Percentiles rank a stretch among this genome's conserved stretches.
phyloP scores from a whole-genome alignment of 1,284 basidiomycete species.

The Gymnopus androsaceus region DNA sequence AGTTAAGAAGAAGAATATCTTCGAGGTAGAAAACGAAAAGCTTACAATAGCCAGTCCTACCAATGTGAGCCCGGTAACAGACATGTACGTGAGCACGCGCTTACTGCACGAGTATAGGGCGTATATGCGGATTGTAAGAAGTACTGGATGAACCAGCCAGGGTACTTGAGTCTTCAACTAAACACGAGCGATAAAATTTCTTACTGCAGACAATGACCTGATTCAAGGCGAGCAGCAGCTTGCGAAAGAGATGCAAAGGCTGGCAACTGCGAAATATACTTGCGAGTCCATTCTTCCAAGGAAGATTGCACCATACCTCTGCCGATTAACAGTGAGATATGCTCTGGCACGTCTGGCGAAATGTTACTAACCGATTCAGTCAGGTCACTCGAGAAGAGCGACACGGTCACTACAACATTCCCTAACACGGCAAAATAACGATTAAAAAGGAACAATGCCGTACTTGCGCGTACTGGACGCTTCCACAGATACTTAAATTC shows the following conservation, averaged over 20 bases:
- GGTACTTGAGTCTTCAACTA: background rate
- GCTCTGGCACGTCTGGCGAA: background rate
- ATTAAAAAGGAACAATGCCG: slow-evolving; percentile 10
- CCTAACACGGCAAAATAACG: slow-evolving; percentile 12
- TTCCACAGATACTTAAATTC: slow-evolving; percentile 14
- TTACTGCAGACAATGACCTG: slow-evolving; percentile 16
- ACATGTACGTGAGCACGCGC: slow-evolving; percentile 8
- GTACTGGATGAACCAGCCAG: background rate
- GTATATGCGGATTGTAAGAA: slow-evolving; percentile 15
- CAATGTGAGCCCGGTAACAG: slow-evolving; percentile 2
- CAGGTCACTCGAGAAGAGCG: slow-evolving; percentile 5
- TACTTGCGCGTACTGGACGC: background rate
- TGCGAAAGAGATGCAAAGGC: slow-evolving; percentile 11
- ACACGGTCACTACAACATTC: slow-evolving; percentile 6
- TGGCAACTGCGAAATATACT: slow-evolving; percentile 6
- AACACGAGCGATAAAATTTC: background rate
- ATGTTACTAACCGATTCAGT: slow-evolving; percentile 3
- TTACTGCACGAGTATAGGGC: slow-evolving; percentile 10
- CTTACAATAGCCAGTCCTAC: slow-evolving; percentile 8
- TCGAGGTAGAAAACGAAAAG: background rate
- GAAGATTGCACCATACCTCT: background rate
- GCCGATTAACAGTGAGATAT: background rate
- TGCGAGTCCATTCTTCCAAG: background rate
- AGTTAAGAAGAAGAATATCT: background rate
- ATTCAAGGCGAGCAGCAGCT: slow-evolving; percentile 10